Base-by-base conservation (phyloP, 2,329 filamentous ascomycete species). In the Didymella sp. region DNA sequence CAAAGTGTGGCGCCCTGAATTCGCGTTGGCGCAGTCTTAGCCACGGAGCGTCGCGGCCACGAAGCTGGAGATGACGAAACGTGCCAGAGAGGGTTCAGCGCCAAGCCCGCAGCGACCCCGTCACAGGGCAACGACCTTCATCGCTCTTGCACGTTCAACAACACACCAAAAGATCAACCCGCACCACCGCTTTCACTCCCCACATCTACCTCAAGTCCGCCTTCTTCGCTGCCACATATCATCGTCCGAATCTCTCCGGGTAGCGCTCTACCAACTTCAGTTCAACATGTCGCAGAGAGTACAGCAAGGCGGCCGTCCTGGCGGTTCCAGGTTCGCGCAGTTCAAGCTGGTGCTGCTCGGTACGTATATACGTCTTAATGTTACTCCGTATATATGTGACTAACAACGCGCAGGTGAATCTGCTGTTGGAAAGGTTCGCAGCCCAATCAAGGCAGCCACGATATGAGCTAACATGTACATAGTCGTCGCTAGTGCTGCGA, bases 341-440 rank as follows among this genome's bases (percentile, higher is more conserved):
- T 99, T 99, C 83, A 99, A 99, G 85, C 86, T 99, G 71, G 95
- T 99, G 66, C 84, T 99, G 75, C 85, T 99, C 65, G 95, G 95
- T 98, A 86, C 68, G 89, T 37, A 49, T 48, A 47, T 28, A 19
- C 8, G 12, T 40, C 4, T 24, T 12, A 19, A 17, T 4, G 2
- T 41, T 38, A 6, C 19, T 24, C 21, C 24, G 6, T 28, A 38
- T 28, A 22, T 15, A 28, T 21, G 15, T 33, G 43, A 51, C 70
- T 75, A 65, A 74, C 63, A 9, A 17, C n/a, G 24, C 13, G 47
- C 76, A 98, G 94, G 95, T 78, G 95, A 99, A 84, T 99, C 95
- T 69, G 95, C 95, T 58, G 95, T 99, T 56, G 95, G 95, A 89
- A 99, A 99, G 91, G 92, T 96, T 79, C 67, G 75, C 66, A 56